Base-by-base conservation (phyloP, 257 asterid genomes). In the Lycium ferocissimum region DNA sequence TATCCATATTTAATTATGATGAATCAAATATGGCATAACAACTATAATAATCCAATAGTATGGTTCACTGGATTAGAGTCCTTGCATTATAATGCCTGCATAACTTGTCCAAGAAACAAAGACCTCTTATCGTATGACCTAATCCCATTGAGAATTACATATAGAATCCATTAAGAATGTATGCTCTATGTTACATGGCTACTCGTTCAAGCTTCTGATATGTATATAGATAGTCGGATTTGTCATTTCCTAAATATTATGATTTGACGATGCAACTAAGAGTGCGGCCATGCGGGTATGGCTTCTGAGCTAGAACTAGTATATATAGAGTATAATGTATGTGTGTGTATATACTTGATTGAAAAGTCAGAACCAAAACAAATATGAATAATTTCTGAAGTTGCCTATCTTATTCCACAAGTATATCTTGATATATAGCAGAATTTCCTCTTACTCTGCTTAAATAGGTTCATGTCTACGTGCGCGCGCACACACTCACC, bases 71-170 rank as follows among this genome's bases (percentile, higher is more conserved):
- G 71, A 63, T 63, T 63, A 63, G 13, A 11, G 26, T 63, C 71
- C 43, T 63, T 63, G 71, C 71, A 63, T 26, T 63, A 26, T 65
- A 65, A 65, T 26, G 43, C 71, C 7, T 65, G 71, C 71, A 65
- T 26, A 65, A 65, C 71, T 65, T 26, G 71, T 65, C 3, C 71
- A 65, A 22, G 71, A 65, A 54, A 65, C 17, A 65, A 26, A 65
- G 71, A 26, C 40, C 71, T 65, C 26, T 65, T 54, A 54, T 54
- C 12, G 59, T 54, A 54, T 54, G 12, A 54, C 59, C 59, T 54
- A 54, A 13, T 54, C 59, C 59, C 59, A 2, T 54, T 17, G 18
- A 14, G 12, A 54, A 15, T 54, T 54, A 54, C 59, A 54, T 11
- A 11, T 54, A 13, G 59, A 54, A 54, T 54, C 59, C 59, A 15